Evolutionary conservation across 2,329 filamentous ascomycete genomes (phyloP).

Genomic region (Neospermospora avenae): DNA sequence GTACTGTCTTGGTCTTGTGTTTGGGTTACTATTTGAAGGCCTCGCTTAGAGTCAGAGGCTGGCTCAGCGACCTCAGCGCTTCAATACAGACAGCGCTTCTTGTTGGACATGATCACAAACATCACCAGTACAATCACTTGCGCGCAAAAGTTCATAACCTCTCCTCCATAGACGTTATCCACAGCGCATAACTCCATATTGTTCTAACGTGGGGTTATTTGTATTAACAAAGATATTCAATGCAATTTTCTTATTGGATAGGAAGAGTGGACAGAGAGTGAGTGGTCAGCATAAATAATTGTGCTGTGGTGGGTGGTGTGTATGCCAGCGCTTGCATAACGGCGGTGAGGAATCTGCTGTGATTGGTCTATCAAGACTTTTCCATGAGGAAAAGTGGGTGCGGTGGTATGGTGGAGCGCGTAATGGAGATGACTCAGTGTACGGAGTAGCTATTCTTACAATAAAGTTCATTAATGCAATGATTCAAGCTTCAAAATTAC

Average conservation of each 20-base stretch:
- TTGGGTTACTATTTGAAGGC: not conserved
- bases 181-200: not conserved
- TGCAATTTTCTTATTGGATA: not conserved
- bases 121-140: not conserved
- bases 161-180: not conserved
- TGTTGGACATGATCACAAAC: not conserved
- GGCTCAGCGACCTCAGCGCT: not conserved
- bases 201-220: not conserved
- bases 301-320: slow-evolving; percentile 3
- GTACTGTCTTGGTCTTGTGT: not conserved
- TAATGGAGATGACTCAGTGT: not conserved
- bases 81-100: slow-evolving; percentile 4
- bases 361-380: not conserved
- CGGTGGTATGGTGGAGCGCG: not conserved
- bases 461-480: too few species aligned
- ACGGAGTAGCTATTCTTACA: not conserved
- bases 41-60: not conserved
- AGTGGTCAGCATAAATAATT: not conserved
- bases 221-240: not conserved
- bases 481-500: too few species aligned
- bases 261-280: not conserved
- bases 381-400: not conserved
- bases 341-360: slow-evolving; percentile 14
- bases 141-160: not conserved
- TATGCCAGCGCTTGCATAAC: slow-evolving; percentile 17